These are phyloP conservation scores for Alternaria longipes DNA, from an alignment of 2,329 filamentous ascomycete species.

Conservation along the genomic window DNA sequence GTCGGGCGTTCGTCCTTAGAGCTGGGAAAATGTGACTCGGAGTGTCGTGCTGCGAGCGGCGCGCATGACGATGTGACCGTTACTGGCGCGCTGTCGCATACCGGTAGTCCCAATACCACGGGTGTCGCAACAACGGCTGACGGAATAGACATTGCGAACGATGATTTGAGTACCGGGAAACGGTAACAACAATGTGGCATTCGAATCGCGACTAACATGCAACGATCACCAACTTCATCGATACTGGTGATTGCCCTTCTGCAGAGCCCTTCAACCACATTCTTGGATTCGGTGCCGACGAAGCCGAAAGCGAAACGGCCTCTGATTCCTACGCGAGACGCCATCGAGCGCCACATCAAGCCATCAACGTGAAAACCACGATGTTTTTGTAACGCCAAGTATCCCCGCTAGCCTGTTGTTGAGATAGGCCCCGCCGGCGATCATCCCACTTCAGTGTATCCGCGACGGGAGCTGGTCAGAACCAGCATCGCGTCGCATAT, in stretches of 20 bases:
- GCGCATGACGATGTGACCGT: not conserved
- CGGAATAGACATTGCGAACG: not conserved
- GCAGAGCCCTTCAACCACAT: not conserved
- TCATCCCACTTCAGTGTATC: constrained; percentile 18
- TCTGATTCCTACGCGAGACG: constrained; percentile 11
- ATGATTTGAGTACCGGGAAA: not conserved
- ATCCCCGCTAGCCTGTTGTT: constrained; percentile 3
- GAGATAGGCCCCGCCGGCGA: constrained; percentile 20
- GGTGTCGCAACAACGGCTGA: not conserved
- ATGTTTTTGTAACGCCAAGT: constrained; percentile 7
- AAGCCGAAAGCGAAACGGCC: constrained; percentile 1
- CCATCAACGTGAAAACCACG: not conserved
- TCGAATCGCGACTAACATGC: not conserved
- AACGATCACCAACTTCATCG: not conserved
- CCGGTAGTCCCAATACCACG: not conserved
- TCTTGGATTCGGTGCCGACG: not conserved
- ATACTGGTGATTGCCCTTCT: not conserved
- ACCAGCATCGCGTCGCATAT: constrained; percentile 22
- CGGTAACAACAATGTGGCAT: not conserved
- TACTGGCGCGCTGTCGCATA: not conserved
- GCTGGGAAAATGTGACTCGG: constrained; percentile 4
- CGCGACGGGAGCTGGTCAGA: constrained; percentile 22
- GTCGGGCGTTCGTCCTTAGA: not conserved
- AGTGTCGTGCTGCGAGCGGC: not conserved
- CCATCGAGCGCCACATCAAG: constrained; percentile 5